A percentile compares a stretch with the other conserved stretches of the same genome.
These are phyloP conservation scores for Euptelea pleiosperma DNA, from an alignment of 164 flowering plant species.

Conservation along the genomic window DNA sequence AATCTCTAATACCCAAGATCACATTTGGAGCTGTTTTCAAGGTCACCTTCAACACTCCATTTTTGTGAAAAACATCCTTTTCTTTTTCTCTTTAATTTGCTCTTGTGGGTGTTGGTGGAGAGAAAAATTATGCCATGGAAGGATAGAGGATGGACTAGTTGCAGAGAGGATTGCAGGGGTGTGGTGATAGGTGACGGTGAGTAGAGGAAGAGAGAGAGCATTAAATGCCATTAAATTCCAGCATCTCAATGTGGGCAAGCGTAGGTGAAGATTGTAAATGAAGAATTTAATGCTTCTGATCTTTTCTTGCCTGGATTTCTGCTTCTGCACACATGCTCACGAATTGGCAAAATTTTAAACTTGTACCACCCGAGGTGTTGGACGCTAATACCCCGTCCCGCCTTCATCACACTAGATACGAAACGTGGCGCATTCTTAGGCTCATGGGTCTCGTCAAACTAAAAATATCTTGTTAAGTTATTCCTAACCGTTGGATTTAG, in stretches of 20 bases:
- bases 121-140: slow-evolving; percentile 6
- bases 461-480: too few relatives aligned
- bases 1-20: slow-evolving; percentile 10
- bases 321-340: slow-evolving; percentile 17
- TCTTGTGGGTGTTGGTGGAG: neutral
- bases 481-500: too few relatives aligned
- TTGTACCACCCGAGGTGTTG: too few relatives aligned
- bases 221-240: slow-evolving; percentile 34
- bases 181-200: slow-evolving; percentile 20
- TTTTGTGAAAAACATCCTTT: neutral
- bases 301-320: slow-evolving; percentile 43
- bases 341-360: neutral
- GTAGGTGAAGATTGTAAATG: slow-evolving; percentile 66
- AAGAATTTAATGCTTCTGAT: slow-evolving; percentile 52
- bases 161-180: slow-evolving; percentile 19
- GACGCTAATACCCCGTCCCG: too few relatives aligned
- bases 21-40: neutral
- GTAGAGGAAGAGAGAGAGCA: slow-evolving; percentile 25
- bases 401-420: too few relatives aligned
- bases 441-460: too few relatives aligned
- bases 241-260: slow-evolving; percentile 40
- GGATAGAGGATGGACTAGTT: slow-evolving; percentile 10
- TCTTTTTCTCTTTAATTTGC: neutral
- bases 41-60: neutral
- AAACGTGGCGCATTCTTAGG: too few relatives aligned